Percentiles rank a stretch among this genome's conserved stretches.
phyloP scores from a whole-genome alignment of 2,329 filamentous ascomycete genomes.

The Fusarium sp. region DNA sequence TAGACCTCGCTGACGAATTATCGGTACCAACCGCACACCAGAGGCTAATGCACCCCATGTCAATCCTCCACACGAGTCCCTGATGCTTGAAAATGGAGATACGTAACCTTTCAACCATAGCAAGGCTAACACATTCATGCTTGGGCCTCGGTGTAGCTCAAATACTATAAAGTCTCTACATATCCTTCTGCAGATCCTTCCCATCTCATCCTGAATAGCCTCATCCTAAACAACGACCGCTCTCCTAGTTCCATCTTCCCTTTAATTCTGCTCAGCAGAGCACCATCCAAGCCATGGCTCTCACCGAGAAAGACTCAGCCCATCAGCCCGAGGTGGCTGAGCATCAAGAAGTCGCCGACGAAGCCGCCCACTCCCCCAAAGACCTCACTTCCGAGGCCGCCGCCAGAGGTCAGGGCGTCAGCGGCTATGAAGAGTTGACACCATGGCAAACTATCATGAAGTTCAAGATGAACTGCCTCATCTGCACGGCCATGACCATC shows the following conservation, averaged over 20 bases:
- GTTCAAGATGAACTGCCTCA: constrained; percentile 39
- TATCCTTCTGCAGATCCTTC: not conserved
- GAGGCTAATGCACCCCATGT: not conserved
- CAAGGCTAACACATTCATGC: not conserved
- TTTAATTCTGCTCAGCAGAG: not conserved
- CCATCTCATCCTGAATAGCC: not conserved
- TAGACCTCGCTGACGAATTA: not conserved
- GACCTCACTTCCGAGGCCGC: not conserved
- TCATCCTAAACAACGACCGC: not conserved
- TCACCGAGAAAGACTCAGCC: not conserved
- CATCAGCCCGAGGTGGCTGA: not conserved
- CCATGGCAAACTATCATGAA: constrained; percentile 39
- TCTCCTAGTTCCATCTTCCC: not conserved
- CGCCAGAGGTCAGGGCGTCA: not conserved
- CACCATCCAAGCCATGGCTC: not conserved
- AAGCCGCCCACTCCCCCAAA: not conserved
- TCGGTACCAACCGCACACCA: not conserved
- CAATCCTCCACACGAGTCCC: not conserved
- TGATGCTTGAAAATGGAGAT: not conserved
- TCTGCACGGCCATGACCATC: constrained; percentile 42
- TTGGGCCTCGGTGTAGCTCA: not conserved
- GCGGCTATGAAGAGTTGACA: constrained; percentile 42
- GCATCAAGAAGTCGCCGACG: not conserved
- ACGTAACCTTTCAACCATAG: not conserved
- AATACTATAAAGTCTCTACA: not conserved